Evolutionary conservation across 2,329 filamentous ascomycete genomes (phyloP), one percentile per base, ranked within the genome.

Genomic region (Fusarium sp.): DNA sequence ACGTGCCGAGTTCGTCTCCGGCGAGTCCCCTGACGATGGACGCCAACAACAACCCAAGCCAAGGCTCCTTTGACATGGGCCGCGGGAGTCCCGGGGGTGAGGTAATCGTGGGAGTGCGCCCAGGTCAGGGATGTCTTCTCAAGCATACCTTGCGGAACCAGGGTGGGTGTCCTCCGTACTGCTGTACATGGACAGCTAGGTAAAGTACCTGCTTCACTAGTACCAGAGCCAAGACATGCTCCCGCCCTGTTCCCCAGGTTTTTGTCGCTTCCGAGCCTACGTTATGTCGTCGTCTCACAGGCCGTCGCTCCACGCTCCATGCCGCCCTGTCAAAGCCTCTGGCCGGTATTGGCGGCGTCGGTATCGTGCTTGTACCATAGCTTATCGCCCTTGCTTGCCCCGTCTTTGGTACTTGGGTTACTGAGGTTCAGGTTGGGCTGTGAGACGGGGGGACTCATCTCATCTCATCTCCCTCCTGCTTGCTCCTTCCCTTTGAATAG

Each of bases 241-340:
- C 71, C 72, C 69, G 71, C 58, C 64, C 65, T 68, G 63, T 74
- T 74, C 73, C 73, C 73, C 73, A 74, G 72, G 69, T 63, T 75
- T 31, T 75, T 73, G 70, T 60, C 46, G 39, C 54, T 64, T 64
- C 58, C 60, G 51, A 66, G 48, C 62, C 59, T 52, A 55, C 48
- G 55, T 38, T 44, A 58, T 49, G 53, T 66, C 55, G 49, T 53
- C 52, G 69, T 73, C 63, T 71, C 63, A 66, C 68, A 71, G 63
- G 65, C 65, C 28, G 45, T 39, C 42, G 45, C 24, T 33, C 54
- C 61, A 60, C 36, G 36, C 52, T 49, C 45, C 31, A 62, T 49
- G 28, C 67, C 65, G 61, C 61, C 61, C 55, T 72, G 68, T 59
- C 62, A 68, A 70, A 72, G 62, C 61, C 52, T 31, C 28, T 31